These are phyloP conservation scores for Ganoderma lucidum DNA, from an alignment of 1,284 basidiomycete genomes.

Conservation along the genomic window DNA sequence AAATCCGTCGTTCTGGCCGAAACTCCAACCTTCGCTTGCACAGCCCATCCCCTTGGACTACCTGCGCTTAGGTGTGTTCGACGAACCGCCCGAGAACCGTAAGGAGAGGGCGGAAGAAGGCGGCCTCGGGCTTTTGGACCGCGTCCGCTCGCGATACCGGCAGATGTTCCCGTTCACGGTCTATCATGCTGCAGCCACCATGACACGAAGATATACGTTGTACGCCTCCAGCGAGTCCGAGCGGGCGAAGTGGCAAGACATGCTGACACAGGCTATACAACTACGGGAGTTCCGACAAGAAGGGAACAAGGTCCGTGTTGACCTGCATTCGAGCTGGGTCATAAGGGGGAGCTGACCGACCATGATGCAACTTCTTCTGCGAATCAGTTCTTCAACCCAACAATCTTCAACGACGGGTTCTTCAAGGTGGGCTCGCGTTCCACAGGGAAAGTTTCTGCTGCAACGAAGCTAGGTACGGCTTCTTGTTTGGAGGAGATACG, in stretches of 20 bases:
- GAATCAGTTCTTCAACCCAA: conserved; percentile 65
- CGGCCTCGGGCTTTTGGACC: conserved; percentile 56
- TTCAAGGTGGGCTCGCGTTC: conserved; percentile 59
- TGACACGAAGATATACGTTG: conserved; percentile 71
- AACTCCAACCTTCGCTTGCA: conserved; percentile 12
- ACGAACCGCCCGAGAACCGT: conserved; percentile 61
- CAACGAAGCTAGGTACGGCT: conserved; percentile 67
- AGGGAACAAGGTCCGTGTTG: conserved; percentile 66
- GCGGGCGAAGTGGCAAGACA: conserved; percentile 69
- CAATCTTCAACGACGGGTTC: conserved; percentile 63
- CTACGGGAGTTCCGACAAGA: conserved; percentile 70
- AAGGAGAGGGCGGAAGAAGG: conserved; percentile 68
- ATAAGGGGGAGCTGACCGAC: neutral
- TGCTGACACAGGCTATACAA: conserved; percentile 65
- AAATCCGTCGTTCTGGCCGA: neutral
- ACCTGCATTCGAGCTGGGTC: neutral
- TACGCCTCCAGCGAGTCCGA: conserved; percentile 65
- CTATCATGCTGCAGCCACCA: conserved; percentile 68
- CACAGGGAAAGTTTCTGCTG: conserved; percentile 65
- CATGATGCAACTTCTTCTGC: neutral
- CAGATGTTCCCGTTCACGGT: conserved; percentile 78
- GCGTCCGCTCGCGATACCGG: conserved; percentile 56
- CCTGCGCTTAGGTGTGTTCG: conserved; percentile 73
- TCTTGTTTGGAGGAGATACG: neutral
- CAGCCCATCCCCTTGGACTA: conserved; percentile 82